These are phyloP conservation scores for Sphaceloma murrayae DNA, from an alignment of 2,329 filamentous ascomycete genomes.

Conservation along the genomic window DNA sequence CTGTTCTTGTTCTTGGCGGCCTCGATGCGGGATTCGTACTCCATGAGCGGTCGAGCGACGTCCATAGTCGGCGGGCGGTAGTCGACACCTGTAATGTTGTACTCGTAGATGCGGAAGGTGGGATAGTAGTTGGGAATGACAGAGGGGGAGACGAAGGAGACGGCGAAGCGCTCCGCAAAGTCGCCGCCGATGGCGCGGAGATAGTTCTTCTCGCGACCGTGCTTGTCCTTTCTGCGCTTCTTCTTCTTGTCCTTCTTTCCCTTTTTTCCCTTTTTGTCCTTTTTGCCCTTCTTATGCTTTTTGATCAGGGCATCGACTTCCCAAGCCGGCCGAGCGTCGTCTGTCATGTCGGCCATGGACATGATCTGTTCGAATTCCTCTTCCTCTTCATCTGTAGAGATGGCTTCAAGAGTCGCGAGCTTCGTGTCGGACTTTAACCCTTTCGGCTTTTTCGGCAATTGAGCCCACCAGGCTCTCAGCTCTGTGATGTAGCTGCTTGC, in stretches of 20 bases:
- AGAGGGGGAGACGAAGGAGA: slow-evolving; percentile 74
- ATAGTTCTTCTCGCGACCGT: slow-evolving; percentile 43
- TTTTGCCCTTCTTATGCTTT: slow-evolving; percentile 21
- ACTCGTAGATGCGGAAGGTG: slow-evolving; percentile 80
- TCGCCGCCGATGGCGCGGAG: slow-evolving; percentile 63
- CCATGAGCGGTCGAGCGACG: slow-evolving; percentile 12
- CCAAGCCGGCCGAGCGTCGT: slow-evolving; percentile 19
- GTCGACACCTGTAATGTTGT: slow-evolving; percentile 77
- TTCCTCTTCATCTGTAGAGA: neutral
- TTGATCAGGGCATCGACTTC: slow-evolving; percentile 19
- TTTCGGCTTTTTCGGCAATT: slow-evolving; percentile 47
- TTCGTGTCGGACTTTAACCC: neutral
- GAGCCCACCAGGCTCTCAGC: slow-evolving; percentile 66
- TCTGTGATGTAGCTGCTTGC: slow-evolving; percentile 72
- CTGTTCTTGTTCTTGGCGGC: slow-evolving; percentile 17
- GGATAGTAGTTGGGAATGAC: slow-evolving; percentile 73
- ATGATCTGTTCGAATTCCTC: neutral
- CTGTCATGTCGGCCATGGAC: slow-evolving; percentile 9
- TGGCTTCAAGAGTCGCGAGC: neutral
- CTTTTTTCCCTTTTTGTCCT: slow-evolving; percentile 23
- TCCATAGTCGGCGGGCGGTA: slow-evolving; percentile 28
- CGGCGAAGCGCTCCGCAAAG: slow-evolving; percentile 75
- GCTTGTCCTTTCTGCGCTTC: slow-evolving; percentile 40
- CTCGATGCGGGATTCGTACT: slow-evolving; percentile 18
- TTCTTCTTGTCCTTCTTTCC: slow-evolving; percentile 34